Evolutionary conservation across 2,329 filamentous ascomycete species (phyloP).

Genomic region (Aspergillus sp.): DNA sequence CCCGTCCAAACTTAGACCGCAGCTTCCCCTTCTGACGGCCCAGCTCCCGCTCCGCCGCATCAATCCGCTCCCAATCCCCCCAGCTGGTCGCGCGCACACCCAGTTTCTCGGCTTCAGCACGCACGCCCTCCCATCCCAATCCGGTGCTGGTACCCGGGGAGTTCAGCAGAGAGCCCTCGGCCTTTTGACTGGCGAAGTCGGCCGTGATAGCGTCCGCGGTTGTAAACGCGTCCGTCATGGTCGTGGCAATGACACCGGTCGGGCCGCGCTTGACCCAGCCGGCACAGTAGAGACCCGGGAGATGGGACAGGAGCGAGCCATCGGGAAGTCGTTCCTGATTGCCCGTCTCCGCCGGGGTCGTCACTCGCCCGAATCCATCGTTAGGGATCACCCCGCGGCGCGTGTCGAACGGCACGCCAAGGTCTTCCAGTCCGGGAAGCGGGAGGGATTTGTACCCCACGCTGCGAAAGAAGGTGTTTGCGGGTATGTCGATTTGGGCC

Average conservation of each 20-base stretch:
- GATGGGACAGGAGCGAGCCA: conserved; percentile 45
- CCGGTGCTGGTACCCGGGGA: conserved; percentile 38
- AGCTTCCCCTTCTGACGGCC: conserved; percentile 70
- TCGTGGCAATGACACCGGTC: conserved; percentile 92
- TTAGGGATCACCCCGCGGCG: conserved; percentile 75
- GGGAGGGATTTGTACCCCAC: conserved; percentile 87
- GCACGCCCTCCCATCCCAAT: conserved; percentile 75
- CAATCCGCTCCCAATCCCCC: conserved; percentile 83
- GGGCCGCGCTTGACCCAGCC: conserved; percentile 96
- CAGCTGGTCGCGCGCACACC: conserved; percentile 68
- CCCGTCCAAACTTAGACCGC: conserved; percentile 64
- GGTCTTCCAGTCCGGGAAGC: conserved; percentile 67
- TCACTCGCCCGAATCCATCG: conserved; percentile 73
- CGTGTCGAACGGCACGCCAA: conserved; percentile 76
- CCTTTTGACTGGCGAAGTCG: conserved; percentile 61
- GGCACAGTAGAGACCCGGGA: conserved; percentile 82
- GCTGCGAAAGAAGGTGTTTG: conserved; percentile 80
- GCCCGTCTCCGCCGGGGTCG: conserved; percentile 34
- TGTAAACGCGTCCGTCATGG: conserved; percentile 90
- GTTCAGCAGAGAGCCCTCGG: conserved; percentile 46
- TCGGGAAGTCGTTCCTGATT: conserved; percentile 25
- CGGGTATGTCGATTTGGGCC: conserved; percentile 52
- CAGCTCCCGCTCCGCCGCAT: conserved; percentile 67
- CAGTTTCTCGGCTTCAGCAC: conserved; percentile 54
- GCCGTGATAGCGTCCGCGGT: conserved; percentile 78